Base-by-base conservation (phyloP, 148 eudicot genomes). In the Amaranthus palmeri region DNA sequence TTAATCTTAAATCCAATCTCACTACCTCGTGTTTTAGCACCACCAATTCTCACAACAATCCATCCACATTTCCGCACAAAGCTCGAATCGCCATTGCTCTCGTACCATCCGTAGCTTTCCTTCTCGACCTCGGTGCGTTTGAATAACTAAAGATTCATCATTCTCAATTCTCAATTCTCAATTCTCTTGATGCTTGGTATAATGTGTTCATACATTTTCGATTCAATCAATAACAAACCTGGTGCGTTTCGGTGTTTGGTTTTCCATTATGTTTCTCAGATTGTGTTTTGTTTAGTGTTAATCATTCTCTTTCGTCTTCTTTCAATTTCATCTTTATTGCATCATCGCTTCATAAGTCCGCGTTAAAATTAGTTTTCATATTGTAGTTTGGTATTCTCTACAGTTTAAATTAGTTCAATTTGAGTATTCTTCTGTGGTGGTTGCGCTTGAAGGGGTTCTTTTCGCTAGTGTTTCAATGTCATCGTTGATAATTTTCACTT, bases 161-260 rank as follows among this genome's bases (percentile, higher is more conserved):
- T 25, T 25, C 36, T 25, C 36, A 25, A 25, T 25, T 25, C 36
- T 25, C 36, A 25, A 25, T 25, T 25, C 36, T 25, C 83, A 7
- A 70, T 25, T 25, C 36, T 88, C 76, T 69, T 93, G 2, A 83
- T 80, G 54, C 68, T 91, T 1, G 89, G 89, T 12, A 87, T 93
- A 10, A 87, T 88, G 87, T 65, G 84, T 51, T 83, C 95, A 0
- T 93, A 93, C 87, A 85, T 91, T 76, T 96, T 93, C 60, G 98
- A 91, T 69, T 86, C 96, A 4, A 83, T 93, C 60, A 81, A 78
- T 49, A 86, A 85, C 83, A 93, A 89, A 69, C 80, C 98, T 3
- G 92, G 92, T 7, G 87, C 98, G 13, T 91, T 95, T 95, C 70
- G 88, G 87, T 9, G 85, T 95, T 10, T 95, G 98, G 98, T 79